These are phyloP conservation scores for Leccinum subgranulosum DNA, from an alignment of 768 basidiomycete genomes.

Conservation along the genomic window DNA sequence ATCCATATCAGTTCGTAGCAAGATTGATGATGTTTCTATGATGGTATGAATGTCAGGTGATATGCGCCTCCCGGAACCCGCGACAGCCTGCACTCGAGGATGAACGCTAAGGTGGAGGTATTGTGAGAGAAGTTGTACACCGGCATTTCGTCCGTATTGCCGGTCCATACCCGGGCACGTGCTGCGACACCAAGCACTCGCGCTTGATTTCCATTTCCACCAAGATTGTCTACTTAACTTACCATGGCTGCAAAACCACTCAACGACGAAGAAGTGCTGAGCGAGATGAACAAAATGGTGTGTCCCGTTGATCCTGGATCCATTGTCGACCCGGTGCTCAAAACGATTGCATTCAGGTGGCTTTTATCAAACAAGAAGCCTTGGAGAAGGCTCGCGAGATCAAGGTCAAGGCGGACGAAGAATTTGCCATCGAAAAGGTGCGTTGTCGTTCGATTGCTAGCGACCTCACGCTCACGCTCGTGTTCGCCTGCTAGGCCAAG, in stretches of 20 bases:
- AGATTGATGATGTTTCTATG: not conserved
- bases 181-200: too few relatives aligned
- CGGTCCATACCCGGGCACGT: not conserved
- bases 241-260: slow-evolving; percentile 73
- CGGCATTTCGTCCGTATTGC: too few relatives aligned
- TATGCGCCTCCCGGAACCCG: not conserved
- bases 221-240: not conserved
- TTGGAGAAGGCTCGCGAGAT: slow-evolving; percentile 97
- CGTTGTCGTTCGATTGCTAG: not conserved
- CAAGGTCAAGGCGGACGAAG: slow-evolving; percentile 95
- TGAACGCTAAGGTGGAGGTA: not conserved
- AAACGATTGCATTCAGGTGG: slow-evolving; percentile 53
- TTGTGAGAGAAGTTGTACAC: not conserved
- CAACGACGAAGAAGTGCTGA: slow-evolving; percentile 93
- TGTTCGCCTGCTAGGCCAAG: slow-evolving; percentile 64
- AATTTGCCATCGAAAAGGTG: slow-evolving; percentile 98
- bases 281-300: slow-evolving; percentile 99
- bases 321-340: not conserved
- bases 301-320: slow-evolving; percentile 17
- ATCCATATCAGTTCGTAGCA: slow-evolving; percentile 19
- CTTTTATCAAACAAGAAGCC: slow-evolving; percentile 90
- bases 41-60: not conserved
- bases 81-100: not conserved
- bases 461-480: not conserved
- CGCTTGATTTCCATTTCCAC: not conserved